Percentiles rank a stretch among this genome's conserved stretches.
phyloP scores from a whole-genome alignment of 495 filamentous ascomycete genomes.

The Pseudotulostoma volvatum region DNA sequence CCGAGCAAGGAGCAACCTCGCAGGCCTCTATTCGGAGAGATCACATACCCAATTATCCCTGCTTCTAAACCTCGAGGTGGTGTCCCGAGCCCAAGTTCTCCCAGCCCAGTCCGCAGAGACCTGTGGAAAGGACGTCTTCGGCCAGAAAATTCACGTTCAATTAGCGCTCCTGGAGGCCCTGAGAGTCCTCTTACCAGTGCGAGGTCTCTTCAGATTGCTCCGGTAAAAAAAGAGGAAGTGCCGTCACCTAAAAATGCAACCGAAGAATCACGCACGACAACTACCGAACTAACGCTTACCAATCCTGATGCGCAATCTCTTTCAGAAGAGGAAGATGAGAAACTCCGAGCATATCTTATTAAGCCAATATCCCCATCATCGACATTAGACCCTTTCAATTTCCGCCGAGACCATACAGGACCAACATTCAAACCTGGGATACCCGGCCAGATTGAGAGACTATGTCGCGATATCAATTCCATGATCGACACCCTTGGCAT shows the following conservation, averaged over 20 bases:
- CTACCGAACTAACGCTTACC: slow-evolving; percentile 21
- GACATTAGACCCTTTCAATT: slow-evolving; percentile 46
- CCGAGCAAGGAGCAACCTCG: slow-evolving; percentile 7
- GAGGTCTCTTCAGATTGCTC: slow-evolving; percentile 11
- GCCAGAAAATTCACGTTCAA: slow-evolving; percentile 36
- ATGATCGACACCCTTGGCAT: slow-evolving; percentile 90
- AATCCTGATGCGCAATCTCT: slow-evolving; percentile 16
- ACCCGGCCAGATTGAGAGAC: slow-evolving; percentile 62
- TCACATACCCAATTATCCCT: slow-evolving; percentile 38
- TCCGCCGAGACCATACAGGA: slow-evolving; percentile 50
- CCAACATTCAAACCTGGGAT: slow-evolving; percentile 41
- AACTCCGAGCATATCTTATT: slow-evolving; percentile 39
- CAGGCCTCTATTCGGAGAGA: slow-evolving; percentile 48
- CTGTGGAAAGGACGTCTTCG: slow-evolving; percentile 29
- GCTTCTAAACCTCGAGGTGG: slow-evolving; percentile 31
- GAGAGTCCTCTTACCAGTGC: slow-evolving; percentile 24
- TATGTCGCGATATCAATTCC: slow-evolving; percentile 86
- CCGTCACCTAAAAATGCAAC: slow-evolving; percentile 9
- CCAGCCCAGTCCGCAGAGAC: slow-evolving; percentile 52
- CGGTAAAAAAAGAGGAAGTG: slow-evolving; percentile 4
- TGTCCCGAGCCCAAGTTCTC: slow-evolving; percentile 53
- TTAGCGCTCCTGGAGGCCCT: slow-evolving; percentile 37
- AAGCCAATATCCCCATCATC: slow-evolving; percentile 34
- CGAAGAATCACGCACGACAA: slow-evolving; percentile 16
- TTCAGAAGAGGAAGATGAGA: slow-evolving; percentile 49